These are phyloP conservation scores for Sporisorium scitamineum DNA, from an alignment of 1,284 basidiomycete genomes.

Conservation along the genomic window DNA sequence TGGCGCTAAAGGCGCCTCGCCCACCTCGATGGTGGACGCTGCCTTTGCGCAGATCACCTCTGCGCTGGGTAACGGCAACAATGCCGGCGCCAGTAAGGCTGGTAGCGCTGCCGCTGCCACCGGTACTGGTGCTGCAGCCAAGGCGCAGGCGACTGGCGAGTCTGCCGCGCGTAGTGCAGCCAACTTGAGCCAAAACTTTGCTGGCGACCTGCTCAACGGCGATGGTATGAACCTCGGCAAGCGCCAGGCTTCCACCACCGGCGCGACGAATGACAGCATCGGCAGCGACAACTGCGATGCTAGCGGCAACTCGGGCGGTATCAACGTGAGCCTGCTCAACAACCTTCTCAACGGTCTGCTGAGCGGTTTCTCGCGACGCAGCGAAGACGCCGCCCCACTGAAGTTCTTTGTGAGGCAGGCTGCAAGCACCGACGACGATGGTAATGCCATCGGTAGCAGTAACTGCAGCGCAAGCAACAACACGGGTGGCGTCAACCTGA, in stretches of 20 bases:
- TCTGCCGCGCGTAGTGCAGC: constrained; percentile 43
- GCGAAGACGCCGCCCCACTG: constrained; percentile 20
- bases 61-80: constrained; percentile 20
- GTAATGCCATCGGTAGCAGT: constrained; percentile 21
- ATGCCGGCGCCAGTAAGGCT: constrained; percentile 15
- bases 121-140: constrained; percentile 9
- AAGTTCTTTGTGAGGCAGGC: constrained; percentile 41
- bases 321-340: constrained; percentile 56
- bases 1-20: constrained; percentile 19
- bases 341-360: constrained; percentile 56
- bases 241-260: constrained; percentile 18
- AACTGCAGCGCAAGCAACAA: constrained; percentile 49
- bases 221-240: constrained; percentile 53
- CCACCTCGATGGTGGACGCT: constrained; percentile 31
- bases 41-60: constrained; percentile 44
- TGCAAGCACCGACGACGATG: constrained; percentile 11
- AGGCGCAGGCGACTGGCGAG: constrained; percentile 2
- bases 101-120: constrained; percentile 8
- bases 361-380: constrained; percentile 29
- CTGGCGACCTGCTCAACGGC: constrained; percentile 40
- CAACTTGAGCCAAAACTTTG: constrained; percentile 43
- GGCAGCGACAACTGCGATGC: constrained; percentile 44
- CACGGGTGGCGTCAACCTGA: constrained; percentile 49
- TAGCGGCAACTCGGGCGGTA: constrained; percentile 42
- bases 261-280: constrained; percentile 7